phyloP scores from a whole-genome alignment of 139 green algal genomes.

The Picochlorum sp. region DNA sequence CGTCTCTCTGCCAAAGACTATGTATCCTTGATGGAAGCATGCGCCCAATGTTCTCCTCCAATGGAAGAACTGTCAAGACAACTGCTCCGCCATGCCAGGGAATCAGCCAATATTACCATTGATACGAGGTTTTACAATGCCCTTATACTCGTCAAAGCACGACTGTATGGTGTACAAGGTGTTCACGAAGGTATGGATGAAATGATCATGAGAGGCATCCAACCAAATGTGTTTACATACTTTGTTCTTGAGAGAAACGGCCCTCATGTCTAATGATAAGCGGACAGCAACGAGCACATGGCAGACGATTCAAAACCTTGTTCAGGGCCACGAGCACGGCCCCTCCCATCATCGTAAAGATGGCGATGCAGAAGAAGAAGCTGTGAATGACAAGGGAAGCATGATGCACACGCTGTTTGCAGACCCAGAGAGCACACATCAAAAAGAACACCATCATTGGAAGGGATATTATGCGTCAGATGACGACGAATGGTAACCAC shows the following conservation, averaged over 20 bases:
- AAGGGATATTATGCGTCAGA: conserved; percentile 14
- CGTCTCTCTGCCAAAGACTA: background rate
- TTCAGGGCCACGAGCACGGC: no score
- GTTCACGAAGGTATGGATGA: background rate
- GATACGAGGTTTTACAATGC: conserved; percentile 1
- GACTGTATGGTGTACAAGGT: background rate
- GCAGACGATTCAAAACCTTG: background rate
- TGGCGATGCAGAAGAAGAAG: no score
- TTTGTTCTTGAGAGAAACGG: conserved; percentile 2
- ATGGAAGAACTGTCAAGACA: background rate
- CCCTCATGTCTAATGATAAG: background rate
- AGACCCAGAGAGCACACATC: background rate
- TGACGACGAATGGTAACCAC: conserved; percentile 3
- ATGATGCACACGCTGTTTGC: no score
- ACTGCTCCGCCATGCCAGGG: background rate
- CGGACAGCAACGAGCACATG: background rate
- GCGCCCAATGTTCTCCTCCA: background rate
- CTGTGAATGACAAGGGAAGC: no score
- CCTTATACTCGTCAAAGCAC: background rate
- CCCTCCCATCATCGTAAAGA: no score
- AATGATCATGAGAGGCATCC: background rate
- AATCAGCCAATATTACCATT: background rate
- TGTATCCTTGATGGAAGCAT: background rate
- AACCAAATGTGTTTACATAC: background rate
- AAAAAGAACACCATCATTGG: conserved; percentile 7